Base-by-base conservation (phyloP, 257 asterid species). In the Craterostigma plantagineum region DNA sequence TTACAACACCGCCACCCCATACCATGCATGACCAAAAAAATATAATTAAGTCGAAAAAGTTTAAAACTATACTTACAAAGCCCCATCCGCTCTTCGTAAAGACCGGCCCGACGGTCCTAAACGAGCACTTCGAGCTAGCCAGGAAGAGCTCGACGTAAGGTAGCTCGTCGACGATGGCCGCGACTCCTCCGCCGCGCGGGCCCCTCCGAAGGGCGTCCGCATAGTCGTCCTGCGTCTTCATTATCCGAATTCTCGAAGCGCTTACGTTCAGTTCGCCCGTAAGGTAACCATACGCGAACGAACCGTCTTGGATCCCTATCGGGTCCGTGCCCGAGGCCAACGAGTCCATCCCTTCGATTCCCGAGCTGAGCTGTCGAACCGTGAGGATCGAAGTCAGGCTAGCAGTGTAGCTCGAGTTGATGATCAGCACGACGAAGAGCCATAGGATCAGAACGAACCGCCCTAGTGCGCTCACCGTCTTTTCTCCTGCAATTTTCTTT, bases 51-150 rank as follows among this genome's bases (percentile, higher is more conserved):
- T n/a, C n/a, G n/a, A n/a, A n/a, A n/a, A n/a, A n/a, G n/a, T n/a
- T n/a, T n/a, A n/a, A n/a, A n/a, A n/a, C n/a, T n/a, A n/a, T n/a
- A 68, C 91, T 79, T 76, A 83, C 95, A 33, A 76, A 83, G 56
- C 95, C 95, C 95, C 95, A 83, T 47, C 95, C 98, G n/a, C 95
- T 67, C 46, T 71, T 82, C 0, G 98, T 87, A 68, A 87, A 87
- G 67, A 71, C 93, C 54, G 53, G 72, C 27, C 98, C 98, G 1
- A 87, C 92, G 6, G 38, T 72, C 53, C 70, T 64, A 68, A 71
- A 87, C 9, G 34, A 41, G 47, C 98, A 87, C 56, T 72, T 68
- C 11, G 90, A 69, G 66, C 45, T 75, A 71, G 82, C 49, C 50
- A 87, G 52, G 64, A 87, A 79, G 18, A 82, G 49, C 62, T 82